These are phyloP conservation scores for Saprolegnia parasitica DNA, from an alignment of 352 stramenopile species.

Conservation along the genomic window DNA sequence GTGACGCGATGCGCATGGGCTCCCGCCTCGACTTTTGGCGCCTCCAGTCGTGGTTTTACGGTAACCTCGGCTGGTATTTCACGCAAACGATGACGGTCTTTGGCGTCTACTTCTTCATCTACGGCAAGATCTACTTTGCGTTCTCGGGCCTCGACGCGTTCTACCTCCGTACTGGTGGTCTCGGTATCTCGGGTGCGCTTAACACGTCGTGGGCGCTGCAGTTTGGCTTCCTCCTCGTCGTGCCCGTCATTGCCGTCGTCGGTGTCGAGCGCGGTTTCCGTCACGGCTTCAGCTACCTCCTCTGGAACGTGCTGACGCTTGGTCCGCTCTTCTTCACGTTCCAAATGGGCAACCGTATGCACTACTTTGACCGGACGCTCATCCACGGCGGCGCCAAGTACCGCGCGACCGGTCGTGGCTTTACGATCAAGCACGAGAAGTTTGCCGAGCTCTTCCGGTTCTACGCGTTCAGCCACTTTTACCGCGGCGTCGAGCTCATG, in stretches of 20 bases:
- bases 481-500: conserved; percentile 94
- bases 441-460: conserved; percentile 97
- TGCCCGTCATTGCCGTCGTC: conserved; percentile 95
- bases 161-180: conserved; percentile 87
- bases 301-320: conserved; percentile 95
- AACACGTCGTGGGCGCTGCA: conserved; percentile 95
- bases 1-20: conserved; percentile 94
- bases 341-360: conserved; percentile 98
- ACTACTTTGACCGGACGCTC: conserved; percentile 98
- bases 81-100: conserved; percentile 97
- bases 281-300: conserved; percentile 87
- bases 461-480: conserved; percentile 97
- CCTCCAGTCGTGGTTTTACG: conserved; percentile 97
- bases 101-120: conserved; percentile 98
- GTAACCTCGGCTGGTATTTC: conserved; percentile 98
- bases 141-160: conserved; percentile 90
- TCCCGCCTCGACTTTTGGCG: conserved; percentile 96
- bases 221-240: conserved; percentile 95
- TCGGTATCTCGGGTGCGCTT: conserved; percentile 93
- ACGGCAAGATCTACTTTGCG: conserved; percentile 94
- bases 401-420: conserved; percentile 95
- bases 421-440: conserved; percentile 97
- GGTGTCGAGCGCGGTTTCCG: conserved; percentile 96
- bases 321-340: conserved; percentile 99
- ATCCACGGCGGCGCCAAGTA: conserved; percentile 98